Evolutionary conservation across 202 grass and related monocot genomes (phyloP).

Genomic region (Bolboschoenoplectus hybrid): DNA sequence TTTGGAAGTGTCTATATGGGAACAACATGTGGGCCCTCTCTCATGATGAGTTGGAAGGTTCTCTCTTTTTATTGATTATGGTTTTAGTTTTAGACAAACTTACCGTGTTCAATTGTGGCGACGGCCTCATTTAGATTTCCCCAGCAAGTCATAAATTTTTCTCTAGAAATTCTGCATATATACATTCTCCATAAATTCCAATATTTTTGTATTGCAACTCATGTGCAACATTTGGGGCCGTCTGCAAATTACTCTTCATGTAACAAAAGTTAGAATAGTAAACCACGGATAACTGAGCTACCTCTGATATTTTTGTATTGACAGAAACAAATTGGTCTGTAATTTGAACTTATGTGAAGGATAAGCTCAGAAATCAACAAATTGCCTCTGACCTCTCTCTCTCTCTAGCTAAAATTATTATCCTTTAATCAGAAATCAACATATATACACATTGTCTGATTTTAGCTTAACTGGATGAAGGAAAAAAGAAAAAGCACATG

Average conservation of each 20-base stretch:
- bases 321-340: background rate
- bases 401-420: too few species aligned
- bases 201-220: background rate
- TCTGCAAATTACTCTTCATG: background rate
- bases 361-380: too few species aligned
- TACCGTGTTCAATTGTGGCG: background rate
- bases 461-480: background rate
- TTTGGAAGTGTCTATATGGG: constrained; percentile 91
- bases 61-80: background rate
- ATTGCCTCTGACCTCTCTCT: too few species aligned
- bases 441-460: background rate
- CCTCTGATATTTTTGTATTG: background rate
- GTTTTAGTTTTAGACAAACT: constrained; percentile 1
- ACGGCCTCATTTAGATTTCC: background rate
- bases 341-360: background rate
- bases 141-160: background rate
- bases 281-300: background rate
- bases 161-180: background rate
- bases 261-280: background rate
- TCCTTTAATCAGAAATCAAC: background rate
- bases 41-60: constrained; percentile 70
- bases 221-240: background rate
- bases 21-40: constrained; percentile 76
- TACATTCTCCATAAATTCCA: background rate
- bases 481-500: background rate